Base-by-base conservation (phyloP, 305 asterid species). In the Stenogyne calaminthoides region DNA sequence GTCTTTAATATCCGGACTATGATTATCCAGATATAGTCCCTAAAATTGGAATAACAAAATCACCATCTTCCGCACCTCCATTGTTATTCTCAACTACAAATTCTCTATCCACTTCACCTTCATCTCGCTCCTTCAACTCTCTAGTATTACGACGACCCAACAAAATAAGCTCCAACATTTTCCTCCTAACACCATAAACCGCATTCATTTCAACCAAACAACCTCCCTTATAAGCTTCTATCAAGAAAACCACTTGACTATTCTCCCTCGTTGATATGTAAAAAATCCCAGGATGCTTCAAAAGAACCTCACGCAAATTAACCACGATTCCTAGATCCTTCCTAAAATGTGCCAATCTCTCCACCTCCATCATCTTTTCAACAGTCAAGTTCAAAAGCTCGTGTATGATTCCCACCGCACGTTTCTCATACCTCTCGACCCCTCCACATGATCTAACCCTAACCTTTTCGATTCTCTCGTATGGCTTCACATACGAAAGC, bases 261-360 rank as follows among this genome's bases (percentile, higher is more conserved):
- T 79, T 80, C 80, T 95, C 95, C 75, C 84, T 83, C 3, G 86
- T 88, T 2, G 98, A 87, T 36, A 94, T 22, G 76, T 91, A 88
- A 72, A 90, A 94, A 52, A 94, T 88, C 78, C 97, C 98, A 0
- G 95, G 95, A 80, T 91, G 90, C 86, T 85, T 90, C 85, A 94
- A 80, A 20, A 94, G 73, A 70, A 90, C 77, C 87, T 94, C 98
- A 0, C 97, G 87, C 44, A 94, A 54, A 75, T 91, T 91, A 73
- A 94, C 96, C 88, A 80, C 84, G 29, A 91, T 76, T 3, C 95
- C 97, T 5, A 94, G 80, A 84, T 89, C 97, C 85, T 87, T 88
- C 76, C 88, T 80, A 54, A 88, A 91, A 87, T 94, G 99, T n/a
- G 80, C 91, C 86, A 91, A 72, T 55, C 92, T 79, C 72, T 91